phyloP scores from a whole-genome alignment of 108 stramenopile species.

The Nitzschia sp. region DNA sequence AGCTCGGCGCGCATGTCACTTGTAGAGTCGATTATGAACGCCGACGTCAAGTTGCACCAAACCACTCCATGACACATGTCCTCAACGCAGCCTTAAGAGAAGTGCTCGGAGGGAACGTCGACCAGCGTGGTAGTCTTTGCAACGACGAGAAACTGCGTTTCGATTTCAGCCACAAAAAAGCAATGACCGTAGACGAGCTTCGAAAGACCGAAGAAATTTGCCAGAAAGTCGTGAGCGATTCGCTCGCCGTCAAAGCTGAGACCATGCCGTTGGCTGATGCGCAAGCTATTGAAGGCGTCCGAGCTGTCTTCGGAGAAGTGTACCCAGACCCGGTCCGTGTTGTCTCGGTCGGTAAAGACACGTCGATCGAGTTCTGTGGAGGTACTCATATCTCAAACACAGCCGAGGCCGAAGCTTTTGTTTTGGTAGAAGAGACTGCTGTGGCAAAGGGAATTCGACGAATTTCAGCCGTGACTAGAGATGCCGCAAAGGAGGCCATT shows the following conservation, averaged over 20 bases:
- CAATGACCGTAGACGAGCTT: constrained; percentile 85
- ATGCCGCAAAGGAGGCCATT: constrained; percentile 76
- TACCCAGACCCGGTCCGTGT: constrained; percentile 99
- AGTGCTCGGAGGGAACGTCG: constrained; percentile 80
- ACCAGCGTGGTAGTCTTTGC: constrained; percentile 89
- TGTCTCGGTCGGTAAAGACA: constrained; percentile 85
- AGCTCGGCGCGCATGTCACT: constrained; percentile 73
- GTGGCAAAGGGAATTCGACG: constrained; percentile 99
- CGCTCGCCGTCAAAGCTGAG: constrained; percentile 62
- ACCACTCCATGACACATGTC: constrained; percentile 99
- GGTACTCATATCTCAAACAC: constrained; percentile 98
- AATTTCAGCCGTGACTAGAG: constrained; percentile 92
- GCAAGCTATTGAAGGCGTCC: constrained; percentile 84
- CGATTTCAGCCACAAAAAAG: constrained; percentile 93
- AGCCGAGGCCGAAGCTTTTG: constrained; percentile 90
- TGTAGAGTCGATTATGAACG: constrained; percentile 94
- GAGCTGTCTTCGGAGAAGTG: constrained; percentile 98
- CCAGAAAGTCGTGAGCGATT: constrained; percentile 65
- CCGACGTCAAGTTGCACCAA: constrained; percentile 88
- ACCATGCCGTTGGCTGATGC: constrained; percentile 84
- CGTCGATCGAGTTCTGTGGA: constrained; percentile 98
- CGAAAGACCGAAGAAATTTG: constrained; percentile 85
- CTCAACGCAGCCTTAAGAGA: constrained; percentile 96
- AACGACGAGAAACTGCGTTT: constrained; percentile 98
- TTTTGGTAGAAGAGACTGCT: constrained; percentile 92